Base-by-base conservation (phyloP, 106 monocot species). In the Acorus calamus region DNA sequence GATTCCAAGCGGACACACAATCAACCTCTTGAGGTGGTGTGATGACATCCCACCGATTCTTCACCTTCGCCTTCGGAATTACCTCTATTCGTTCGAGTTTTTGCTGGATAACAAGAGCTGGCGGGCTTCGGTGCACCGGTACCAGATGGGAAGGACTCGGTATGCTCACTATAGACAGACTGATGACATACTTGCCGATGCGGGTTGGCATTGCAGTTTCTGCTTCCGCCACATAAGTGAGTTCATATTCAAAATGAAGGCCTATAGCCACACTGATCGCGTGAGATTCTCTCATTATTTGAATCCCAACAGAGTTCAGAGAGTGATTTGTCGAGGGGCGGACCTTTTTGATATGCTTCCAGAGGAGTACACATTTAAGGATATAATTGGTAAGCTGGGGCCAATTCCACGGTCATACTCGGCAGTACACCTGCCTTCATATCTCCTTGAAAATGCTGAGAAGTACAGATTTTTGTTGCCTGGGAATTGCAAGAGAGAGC, bases 201-300 rank as follows among this genome's bases (percentile, higher is more conserved):
- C 92, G 8, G 92, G 92, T 8, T 93, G 88, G 88, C 92, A 92
- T 68, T 88, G 92, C 63, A 92, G 92, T 71, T 92, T 92, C 70
- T 92, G 92, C 71, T 92, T 88, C 68, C 79, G 88, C 12, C 59
- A 47, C 59, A 88, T 93, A 8, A 78, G 66, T 4, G 85, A 93
- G 59, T 93, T 93, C 59, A 57, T 72, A 2, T 93, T 93, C 68
- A 93, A 88, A 53, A 93, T 93, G 92, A 85, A 76, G 71, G 92
- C 92, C 1, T 93, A 93, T 55, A 93, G 92, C 55, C 92, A 93
- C 59, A 85, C 83, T 2, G 92, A 93, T 60, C 68, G 88, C 6
- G 69, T 93, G 10, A 73, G 79, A 60, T 93, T 88, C 61, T 50
- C 72, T 28, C 88, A 83, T 52, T 93, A 69, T 55, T 61, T 88